Conservation (phyloP, 345 rosid genomes). For the Hypericum perforatum region DNA sequence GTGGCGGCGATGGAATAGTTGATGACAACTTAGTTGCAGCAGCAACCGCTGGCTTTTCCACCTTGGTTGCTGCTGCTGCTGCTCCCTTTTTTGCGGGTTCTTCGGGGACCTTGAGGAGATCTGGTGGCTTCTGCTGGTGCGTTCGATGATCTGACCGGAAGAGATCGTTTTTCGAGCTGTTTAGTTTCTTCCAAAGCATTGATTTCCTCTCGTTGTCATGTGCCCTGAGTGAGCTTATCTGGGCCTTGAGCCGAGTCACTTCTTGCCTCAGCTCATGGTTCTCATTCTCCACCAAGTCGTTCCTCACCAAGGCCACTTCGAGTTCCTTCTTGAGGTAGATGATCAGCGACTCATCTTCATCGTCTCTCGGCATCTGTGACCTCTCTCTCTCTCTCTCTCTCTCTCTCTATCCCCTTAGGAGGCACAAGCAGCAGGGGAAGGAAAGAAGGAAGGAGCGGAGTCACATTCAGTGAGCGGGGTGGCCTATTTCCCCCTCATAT, state of each 20-base stretch:
- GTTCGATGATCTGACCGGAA: slow-evolving; percentile 13
- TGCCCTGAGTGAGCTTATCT: slow-evolving; percentile 57
- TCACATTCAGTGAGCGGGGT: no score
- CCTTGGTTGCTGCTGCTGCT: neutral
- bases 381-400: slow-evolving; percentile 14
- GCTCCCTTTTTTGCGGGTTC: slow-evolving; percentile 18
- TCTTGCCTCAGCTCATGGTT: slow-evolving; percentile 66
- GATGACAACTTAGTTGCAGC: slow-evolving; percentile 16
- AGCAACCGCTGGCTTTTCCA: no score
- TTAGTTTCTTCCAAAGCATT: slow-evolving; percentile 83
- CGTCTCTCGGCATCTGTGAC: slow-evolving; percentile 20
- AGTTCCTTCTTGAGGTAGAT: slow-evolving; percentile 49
- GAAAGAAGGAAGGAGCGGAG: no score
- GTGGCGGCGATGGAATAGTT: slow-evolving; percentile 38
- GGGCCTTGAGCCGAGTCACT: slow-evolving; percentile 55
- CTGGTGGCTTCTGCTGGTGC: slow-evolving; percentile 34
- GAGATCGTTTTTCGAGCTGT: slow-evolving; percentile 36
- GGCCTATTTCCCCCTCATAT: no score
- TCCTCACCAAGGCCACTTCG: slow-evolving; percentile 44
- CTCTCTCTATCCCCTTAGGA: no score
- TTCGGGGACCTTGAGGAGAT: slow-evolving; percentile 26
- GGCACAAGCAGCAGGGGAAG: no score
- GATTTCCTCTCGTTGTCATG: slow-evolving; percentile 82
- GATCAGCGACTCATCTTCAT: slow-evolving; percentile 44
- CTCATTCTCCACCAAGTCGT: slow-evolving; percentile 60